Conservation (phyloP, 2,329 filamentous ascomycete species). For the Claviceps paspali region DNA sequence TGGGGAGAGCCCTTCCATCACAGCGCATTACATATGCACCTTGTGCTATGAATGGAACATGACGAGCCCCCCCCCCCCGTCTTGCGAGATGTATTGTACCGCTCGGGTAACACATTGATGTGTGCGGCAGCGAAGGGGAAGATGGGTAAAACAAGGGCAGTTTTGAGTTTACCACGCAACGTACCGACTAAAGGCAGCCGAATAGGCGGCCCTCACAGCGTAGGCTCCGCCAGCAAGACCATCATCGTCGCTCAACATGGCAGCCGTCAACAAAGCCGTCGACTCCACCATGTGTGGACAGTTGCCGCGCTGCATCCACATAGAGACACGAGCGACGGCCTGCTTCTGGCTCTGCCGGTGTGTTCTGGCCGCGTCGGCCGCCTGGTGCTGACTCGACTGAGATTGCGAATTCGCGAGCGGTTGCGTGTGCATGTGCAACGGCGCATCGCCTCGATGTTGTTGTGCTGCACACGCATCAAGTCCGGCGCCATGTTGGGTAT, state of each 20-base stretch:
- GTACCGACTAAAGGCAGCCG: conserved; percentile 59
- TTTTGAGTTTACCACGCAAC: too few relatives aligned
- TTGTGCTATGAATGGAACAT: neutral
- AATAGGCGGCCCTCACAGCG: conserved; percentile 53
- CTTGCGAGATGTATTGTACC: neutral
- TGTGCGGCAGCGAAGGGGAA: neutral
- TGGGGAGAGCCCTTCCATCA: neutral
- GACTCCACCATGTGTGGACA: conserved; percentile 70
- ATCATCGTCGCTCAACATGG: conserved; percentile 49
- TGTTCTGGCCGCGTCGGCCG: conserved; percentile 4
- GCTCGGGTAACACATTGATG: neutral
- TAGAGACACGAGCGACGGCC: conserved; percentile 42
- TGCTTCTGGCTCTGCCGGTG: conserved; percentile 17
- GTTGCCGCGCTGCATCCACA: conserved; percentile 58
- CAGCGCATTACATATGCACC: conserved; percentile 1
- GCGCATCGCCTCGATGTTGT: neutral
- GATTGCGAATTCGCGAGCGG: neutral
- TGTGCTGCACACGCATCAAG: neutral
- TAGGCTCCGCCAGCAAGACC: conserved; percentile 32
- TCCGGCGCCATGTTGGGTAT: neutral
- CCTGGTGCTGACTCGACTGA: neutral
- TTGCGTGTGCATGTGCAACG: neutral
- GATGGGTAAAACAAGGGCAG: neutral
- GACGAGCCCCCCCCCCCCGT: neutral
- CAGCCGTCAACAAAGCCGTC: conserved; percentile 57